Base-by-base conservation (phyloP, 768 basidiomycete genomes). In the Amanita pallidorosea region DNA sequence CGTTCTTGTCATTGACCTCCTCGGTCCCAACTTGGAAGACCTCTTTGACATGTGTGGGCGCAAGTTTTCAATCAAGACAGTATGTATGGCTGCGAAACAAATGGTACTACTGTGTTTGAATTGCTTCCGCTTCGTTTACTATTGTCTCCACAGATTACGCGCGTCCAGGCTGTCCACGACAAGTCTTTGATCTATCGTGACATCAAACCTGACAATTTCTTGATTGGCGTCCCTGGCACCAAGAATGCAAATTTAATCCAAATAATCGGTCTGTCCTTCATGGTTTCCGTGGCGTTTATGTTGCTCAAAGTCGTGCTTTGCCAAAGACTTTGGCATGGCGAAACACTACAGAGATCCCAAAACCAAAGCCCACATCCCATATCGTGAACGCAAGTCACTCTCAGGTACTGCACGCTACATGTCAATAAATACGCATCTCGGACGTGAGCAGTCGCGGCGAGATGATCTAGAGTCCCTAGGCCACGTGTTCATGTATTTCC, bases 401-500 rank as follows among this genome's bases (percentile, higher is more conserved):
- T 92, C 89, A 13, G 95, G 95, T 12, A 98, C 95, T 31, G 95
- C 96, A 46, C 83, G 95, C 38, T 99, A 99, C 72, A 99, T 99
- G 95, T 91, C 88, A 44, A 99, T 98, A 76, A 99, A 99, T 65
- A 99, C 95, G 6, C 95, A 99, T 70, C 71, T 98, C 55, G 95
- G 95, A 29, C 84, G 95, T 55, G 94, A 95, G 71, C 83, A 88
- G 64, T 95, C 92, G 18, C 81, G 95, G 55, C 78, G 95, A 59
- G 95, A 99, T 64, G 95, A 99, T 65, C 67, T 99, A 27, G 95
- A 99, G 69, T 95, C 93, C 35, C 71, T 99, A 27, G 95, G 96
- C 0, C 96, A 99, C 65, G 96, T 99, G 41, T 98, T 98, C 73
- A 97, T 99, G 89, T 99, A 99, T 67, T 99, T 99, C 67, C 67